A percentile compares a stretch with the other conserved stretches of the same genome.
Conservation (phyloP, 176 grass and related monocot species). For the Olyra latifolia region DNA sequence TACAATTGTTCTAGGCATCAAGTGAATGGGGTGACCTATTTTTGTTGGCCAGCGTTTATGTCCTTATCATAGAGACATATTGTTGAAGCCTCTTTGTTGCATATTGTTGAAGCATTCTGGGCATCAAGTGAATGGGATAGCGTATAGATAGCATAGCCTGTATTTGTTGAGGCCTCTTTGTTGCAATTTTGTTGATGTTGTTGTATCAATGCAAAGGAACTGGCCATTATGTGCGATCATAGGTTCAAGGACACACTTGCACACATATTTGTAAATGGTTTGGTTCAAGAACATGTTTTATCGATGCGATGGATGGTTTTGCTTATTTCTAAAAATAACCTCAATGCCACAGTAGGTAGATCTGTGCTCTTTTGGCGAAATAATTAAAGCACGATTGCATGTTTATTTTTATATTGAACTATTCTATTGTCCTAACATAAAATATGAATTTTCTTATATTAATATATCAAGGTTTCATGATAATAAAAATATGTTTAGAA, state of each 20-base stretch:
- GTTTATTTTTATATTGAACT: too few species aligned
- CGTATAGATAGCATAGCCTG: slow-evolving; percentile 5
- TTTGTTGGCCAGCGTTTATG: neutral
- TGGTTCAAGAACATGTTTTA: slow-evolving; percentile 4
- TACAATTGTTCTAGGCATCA: neutral
- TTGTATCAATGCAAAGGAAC: neutral
- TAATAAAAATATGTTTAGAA: too few species aligned
- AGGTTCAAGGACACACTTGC: neutral
- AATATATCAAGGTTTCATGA: too few species aligned
- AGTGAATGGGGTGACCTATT: neutral
- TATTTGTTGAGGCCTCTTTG: slow-evolving; percentile 28
- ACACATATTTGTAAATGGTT: neutral
- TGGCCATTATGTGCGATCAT: neutral
- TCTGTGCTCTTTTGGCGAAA: neutral
- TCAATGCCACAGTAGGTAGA: neutral
- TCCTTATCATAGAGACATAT: neutral
- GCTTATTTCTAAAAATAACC: too few species aligned
- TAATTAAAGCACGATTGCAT: neutral
- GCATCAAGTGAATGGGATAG: too few species aligned
- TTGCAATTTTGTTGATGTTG: slow-evolving; percentile 30
- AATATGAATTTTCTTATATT: too few species aligned
- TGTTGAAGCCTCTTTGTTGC: too few species aligned
- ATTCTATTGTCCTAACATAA: too few species aligned
- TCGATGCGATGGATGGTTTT: neutral
- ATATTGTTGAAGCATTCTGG: too few species aligned